phyloP scores from a whole-genome alignment of 2,329 filamentous ascomycete species.

The Amauroascus niger region DNA sequence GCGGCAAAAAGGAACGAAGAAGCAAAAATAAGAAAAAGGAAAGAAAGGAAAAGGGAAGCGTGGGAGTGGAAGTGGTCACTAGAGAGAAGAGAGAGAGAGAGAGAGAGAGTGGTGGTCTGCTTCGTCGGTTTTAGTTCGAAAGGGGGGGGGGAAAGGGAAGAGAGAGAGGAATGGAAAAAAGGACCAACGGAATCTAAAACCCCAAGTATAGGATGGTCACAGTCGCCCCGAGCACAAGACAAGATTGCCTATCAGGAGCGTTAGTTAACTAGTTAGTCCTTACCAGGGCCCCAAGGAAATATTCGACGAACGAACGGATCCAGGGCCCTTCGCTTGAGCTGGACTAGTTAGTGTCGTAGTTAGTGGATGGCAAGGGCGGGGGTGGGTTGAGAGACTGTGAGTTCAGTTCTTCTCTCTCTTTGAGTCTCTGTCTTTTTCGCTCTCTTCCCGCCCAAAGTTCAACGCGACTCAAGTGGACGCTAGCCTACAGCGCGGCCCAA shows the following conservation, averaged over 20 bases:
- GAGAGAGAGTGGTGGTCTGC: too few species aligned
- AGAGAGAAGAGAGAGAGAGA: too few species aligned
- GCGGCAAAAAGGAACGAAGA: constrained; percentile 4
- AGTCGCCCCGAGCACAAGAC: not conserved
- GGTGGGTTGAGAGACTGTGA: too few species aligned
- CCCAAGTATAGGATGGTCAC: too few species aligned
- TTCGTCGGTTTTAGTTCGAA: not conserved
- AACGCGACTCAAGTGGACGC: constrained; percentile 6
- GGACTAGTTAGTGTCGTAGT: too few species aligned
- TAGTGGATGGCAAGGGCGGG: too few species aligned
- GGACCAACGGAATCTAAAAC: not conserved
- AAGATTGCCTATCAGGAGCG: constrained; percentile 11
- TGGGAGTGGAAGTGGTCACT: not conserved
- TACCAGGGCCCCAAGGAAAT: too few species aligned
- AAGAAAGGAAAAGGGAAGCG: not conserved
- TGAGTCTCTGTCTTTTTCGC: not conserved
- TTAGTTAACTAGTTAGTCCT: too few species aligned
- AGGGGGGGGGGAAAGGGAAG: constrained; percentile 5
- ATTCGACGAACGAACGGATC: not conserved
- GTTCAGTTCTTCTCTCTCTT: too few species aligned
- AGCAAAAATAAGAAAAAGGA: not conserved
- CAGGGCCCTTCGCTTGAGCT: not conserved
- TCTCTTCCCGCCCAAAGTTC: not conserved
- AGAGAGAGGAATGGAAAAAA: not conserved
- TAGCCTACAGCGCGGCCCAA: constrained; percentile 5